A percentile compares a stretch with the other conserved stretches of the same genome.
These are phyloP conservation scores for Fusarium sulawesiense DNA, from an alignment of 2,329 filamentous ascomycete genomes.

Conservation along the genomic window DNA sequence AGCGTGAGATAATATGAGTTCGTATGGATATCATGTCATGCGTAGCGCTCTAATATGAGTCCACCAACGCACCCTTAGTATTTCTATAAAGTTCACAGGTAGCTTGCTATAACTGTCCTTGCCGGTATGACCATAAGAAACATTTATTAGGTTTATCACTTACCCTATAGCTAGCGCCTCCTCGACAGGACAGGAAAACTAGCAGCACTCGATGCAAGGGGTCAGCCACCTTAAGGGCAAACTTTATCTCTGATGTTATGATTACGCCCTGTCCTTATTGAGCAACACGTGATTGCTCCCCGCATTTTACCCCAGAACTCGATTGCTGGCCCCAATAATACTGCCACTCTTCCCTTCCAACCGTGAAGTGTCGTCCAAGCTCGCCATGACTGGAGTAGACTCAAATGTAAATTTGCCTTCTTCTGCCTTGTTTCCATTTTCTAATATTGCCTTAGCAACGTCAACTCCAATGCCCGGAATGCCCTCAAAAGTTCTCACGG, in stretches of 20 bases:
- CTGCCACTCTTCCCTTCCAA: not conserved
- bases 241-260: not conserved
- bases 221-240: not conserved
- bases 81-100: no score
- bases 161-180: no score
- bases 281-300: not conserved
- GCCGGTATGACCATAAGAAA: no score
- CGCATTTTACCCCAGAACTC: not conserved
- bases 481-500: not conserved
- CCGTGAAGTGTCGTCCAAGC: not conserved
- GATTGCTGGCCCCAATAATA: not conserved
- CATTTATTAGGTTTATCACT: no score
- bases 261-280: not conserved
- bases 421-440: accelerated
- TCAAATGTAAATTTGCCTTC: not conserved
- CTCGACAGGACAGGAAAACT: not conserved
- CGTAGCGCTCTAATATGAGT: no score
- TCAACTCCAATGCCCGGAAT: not conserved
- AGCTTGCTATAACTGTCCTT: no score
- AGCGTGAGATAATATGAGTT: no score
- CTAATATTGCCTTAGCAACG: not conserved
- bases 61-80: no score
- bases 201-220: not conserved
- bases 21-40: no score
- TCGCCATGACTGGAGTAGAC: not conserved